These are phyloP conservation scores for Thalia dealbata DNA, from an alignment of 176 grass and related monocot genomes.

Conservation along the genomic window DNA sequence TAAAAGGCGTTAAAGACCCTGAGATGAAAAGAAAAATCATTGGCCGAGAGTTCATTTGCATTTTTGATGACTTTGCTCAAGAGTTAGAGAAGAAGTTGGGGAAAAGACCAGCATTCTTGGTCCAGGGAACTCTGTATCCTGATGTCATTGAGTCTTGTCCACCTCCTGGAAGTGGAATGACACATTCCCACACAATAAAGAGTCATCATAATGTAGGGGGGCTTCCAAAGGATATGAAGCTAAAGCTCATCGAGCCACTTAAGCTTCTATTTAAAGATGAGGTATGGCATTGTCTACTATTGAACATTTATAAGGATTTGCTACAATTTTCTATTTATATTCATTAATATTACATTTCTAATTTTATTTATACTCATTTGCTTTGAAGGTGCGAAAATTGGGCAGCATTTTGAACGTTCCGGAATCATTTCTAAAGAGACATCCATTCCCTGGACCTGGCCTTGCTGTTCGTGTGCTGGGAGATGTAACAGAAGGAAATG, in stretches of 20 bases:
- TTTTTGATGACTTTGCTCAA: conserved; percentile 79
- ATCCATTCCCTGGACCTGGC: conserved; percentile 93
- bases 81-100: conserved; percentile 49
- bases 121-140: conserved; percentile 84
- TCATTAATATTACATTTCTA: too few species aligned
- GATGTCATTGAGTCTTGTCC: conserved; percentile 93
- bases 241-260: conserved; percentile 82
- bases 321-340: too few species aligned
- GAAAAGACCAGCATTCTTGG: conserved; percentile 53
- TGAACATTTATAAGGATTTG: conserved; percentile 6
- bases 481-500: conserved; percentile 85
- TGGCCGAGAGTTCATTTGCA: conserved; percentile 66
- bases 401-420: conserved; percentile 77
- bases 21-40: conserved; percentile 91
- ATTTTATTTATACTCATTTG: too few species aligned
- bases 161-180: conserved; percentile 62
- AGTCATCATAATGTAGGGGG: conserved; percentile 92
- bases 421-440: conserved; percentile 80
- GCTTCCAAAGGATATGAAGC: conserved; percentile 75
- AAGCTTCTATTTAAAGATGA: conserved; percentile 89
- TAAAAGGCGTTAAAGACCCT: conserved; percentile 74
- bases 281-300: conserved; percentile 22
- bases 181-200: conserved; percentile 94
- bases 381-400: too few species aligned
- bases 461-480: conserved; percentile 79